These are phyloP conservation scores for Steccherinum ochraceum DNA, from an alignment of 768 basidiomycete genomes.

Conservation along the genomic window DNA sequence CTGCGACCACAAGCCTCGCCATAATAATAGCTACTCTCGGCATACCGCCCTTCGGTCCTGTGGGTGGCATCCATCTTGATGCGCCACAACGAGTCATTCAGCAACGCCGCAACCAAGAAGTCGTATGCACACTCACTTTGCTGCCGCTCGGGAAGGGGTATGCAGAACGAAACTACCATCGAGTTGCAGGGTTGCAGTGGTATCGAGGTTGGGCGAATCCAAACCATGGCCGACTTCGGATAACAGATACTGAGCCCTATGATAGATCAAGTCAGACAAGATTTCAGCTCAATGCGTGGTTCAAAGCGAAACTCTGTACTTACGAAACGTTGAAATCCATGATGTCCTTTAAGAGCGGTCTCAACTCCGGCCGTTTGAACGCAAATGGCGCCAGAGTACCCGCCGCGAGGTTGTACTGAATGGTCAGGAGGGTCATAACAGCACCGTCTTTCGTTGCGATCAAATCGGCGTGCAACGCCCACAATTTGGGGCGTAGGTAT, in stretches of 20 bases:
- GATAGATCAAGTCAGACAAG: too few species aligned
- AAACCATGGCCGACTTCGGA: slow-evolving; percentile 43
- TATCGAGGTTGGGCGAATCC: slow-evolving; percentile 36
- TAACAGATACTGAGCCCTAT: slow-evolving; percentile 35
- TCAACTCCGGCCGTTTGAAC: slow-evolving; percentile 16
- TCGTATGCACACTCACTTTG: slow-evolving; percentile 27
- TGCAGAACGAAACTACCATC: slow-evolving; percentile 32
- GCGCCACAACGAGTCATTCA: too few species aligned
- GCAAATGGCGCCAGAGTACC: slow-evolving; percentile 21
- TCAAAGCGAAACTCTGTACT: too few species aligned
- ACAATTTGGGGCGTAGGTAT: too few species aligned
- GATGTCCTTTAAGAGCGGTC: slow-evolving; percentile 17
- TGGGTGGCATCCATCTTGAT: slow-evolving; percentile 39
- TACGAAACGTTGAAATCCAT: slow-evolving; percentile 21
- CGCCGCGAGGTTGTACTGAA: slow-evolving; percentile 21
- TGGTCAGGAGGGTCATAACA: slow-evolving; percentile 17
- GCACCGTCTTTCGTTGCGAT: too few species aligned
- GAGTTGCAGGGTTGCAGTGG: slow-evolving; percentile 32
- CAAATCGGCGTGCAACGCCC: too few species aligned
- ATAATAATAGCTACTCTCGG: slow-evolving; percentile 34
- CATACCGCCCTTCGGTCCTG: slow-evolving; percentile 27
- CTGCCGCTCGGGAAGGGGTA: slow-evolving; percentile 28
- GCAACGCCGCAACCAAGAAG: not conserved
- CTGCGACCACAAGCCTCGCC: slow-evolving; percentile 30
- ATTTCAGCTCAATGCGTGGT: too few species aligned